phyloP scores from a whole-genome alignment of 2,329 filamentous ascomycete species.

The Sarocladium strictum region DNA sequence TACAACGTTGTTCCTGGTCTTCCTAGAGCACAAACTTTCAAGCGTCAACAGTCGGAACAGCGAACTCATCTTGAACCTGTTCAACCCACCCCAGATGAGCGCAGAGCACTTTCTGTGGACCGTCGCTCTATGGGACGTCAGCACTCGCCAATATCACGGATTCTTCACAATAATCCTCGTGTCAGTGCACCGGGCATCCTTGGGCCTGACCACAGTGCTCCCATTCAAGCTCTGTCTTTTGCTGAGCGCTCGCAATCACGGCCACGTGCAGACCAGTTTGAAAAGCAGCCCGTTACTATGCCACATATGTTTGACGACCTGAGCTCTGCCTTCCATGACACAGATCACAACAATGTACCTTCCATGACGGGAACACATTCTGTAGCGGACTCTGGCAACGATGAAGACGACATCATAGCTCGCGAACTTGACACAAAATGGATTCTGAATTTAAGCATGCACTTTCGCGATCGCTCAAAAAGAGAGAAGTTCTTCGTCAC shows the following conservation, averaged over 20 bases:
- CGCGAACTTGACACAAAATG: slow-evolving; percentile 81
- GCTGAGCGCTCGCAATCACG: not conserved
- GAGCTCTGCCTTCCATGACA: not conserved
- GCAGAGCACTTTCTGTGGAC: slow-evolving; percentile 65
- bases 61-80: slow-evolving; percentile 66
- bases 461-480: slow-evolving; percentile 87
- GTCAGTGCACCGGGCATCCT: slow-evolving; percentile 44
- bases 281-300: not conserved
- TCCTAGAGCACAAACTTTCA: slow-evolving; percentile 72
- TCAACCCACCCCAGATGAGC: slow-evolving; percentile 57
- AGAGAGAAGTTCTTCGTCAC: slow-evolving; percentile 98
- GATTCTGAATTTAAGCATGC: slow-evolving; percentile 98
- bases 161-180: slow-evolving; percentile 27
- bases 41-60: slow-evolving; percentile 75
- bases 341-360: not conserved
- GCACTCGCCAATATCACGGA: slow-evolving; percentile 17
- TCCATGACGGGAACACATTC: slow-evolving; percentile 3
- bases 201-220: not conserved
- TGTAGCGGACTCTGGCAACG: slow-evolving; percentile 1
- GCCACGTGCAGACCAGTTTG: not conserved
- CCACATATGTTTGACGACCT: not conserved
- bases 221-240: not conserved
- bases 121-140: slow-evolving; percentile 35
- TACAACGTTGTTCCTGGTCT: slow-evolving; percentile 70
- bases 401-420: slow-evolving; percentile 44